Evolutionary conservation across 208 protist species (phyloP), one percentile per base, ranked within the genome.

Genomic region (Trypanosoma lewisi): DNA sequence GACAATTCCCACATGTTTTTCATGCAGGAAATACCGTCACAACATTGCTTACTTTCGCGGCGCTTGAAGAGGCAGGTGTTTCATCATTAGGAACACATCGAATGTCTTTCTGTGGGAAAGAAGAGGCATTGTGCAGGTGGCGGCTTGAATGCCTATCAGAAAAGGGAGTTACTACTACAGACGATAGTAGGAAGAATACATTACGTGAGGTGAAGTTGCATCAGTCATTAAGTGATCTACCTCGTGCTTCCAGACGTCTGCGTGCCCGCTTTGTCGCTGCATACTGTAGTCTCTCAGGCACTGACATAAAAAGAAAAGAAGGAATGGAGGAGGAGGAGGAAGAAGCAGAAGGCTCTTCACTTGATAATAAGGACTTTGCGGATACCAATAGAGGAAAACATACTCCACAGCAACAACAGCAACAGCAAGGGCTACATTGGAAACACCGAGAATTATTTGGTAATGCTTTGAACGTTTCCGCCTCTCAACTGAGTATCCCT

Each of bases 1-100:
- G 36, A 16, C 41, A 70, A 0, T 86, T 91, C 41, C 82, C 82
- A 9, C 63, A 79, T 67, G 70, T 83, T 27, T 88, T 91, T 67
- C 64, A 79, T 61, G 63, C 70, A 1, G 75, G 77, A 52, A 75
- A 54, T 57, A 72, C 62, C 33, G 79, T 80, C n/a, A 74, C 78
- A 16, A 75, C 75, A 19, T 58, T 88, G 47, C 80, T 71, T 64
- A 49, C 62, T 36, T 70, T 84, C 42, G 39, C 59, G 19, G 70
- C 76, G 21, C 60, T 89, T 17, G 82, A 92, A 28, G 75, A 81
- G 19, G 50, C 33, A 17, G 44, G 34, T 23, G 42, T 62, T 42
- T 75, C 58, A 16, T 62, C 41, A 17, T 21, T 63, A 14, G 82
- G 71, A 12, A 72, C 65, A 30, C 52, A 51, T 54, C 58, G 59